phyloP scores from a whole-genome alignment of 2,329 filamentous ascomycete genomes.

The Alternaria atra region DNA sequence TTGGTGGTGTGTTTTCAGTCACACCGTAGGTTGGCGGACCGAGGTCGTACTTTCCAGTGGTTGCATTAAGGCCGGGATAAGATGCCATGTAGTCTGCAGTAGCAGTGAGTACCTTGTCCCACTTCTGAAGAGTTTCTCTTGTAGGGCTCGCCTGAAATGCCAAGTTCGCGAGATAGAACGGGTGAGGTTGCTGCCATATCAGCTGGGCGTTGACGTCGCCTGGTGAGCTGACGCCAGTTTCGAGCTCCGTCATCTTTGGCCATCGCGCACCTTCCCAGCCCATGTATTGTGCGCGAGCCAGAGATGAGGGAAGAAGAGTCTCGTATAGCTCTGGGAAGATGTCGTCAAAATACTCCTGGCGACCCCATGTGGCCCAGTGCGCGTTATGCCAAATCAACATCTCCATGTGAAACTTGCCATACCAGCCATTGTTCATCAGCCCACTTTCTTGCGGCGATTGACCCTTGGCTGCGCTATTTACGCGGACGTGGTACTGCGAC shows the following conservation, averaged over 20 bases:
- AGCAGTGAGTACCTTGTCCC: slow-evolving; percentile 62
- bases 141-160: slow-evolving; percentile 59
- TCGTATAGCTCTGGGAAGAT: slow-evolving; percentile 57
- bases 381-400: slow-evolving; percentile 58
- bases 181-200: slow-evolving; percentile 68
- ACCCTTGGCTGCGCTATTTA: slow-evolving; percentile 60
- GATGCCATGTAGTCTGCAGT: slow-evolving; percentile 68
- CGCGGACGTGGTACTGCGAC: slow-evolving; percentile 62
- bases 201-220: slow-evolving; percentile 68
- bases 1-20: slow-evolving; percentile 66
- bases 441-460: slow-evolving; percentile 59
- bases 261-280: slow-evolving; percentile 55
- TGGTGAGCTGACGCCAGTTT: slow-evolving; percentile 61
- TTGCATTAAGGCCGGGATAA: slow-evolving; percentile 62
- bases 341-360: slow-evolving; percentile 55
- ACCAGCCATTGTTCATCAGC: slow-evolving; percentile 63
- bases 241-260: slow-evolving; percentile 65
- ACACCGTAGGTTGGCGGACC: slow-evolving; percentile 60
- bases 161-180: slow-evolving; percentile 66
- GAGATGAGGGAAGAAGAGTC: slow-evolving; percentile 52
- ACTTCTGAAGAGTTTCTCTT: slow-evolving; percentile 56
- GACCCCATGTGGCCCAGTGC: slow-evolving; percentile 61
- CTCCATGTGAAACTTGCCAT: slow-evolving; percentile 52
- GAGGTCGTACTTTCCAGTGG: slow-evolving; percentile 62
- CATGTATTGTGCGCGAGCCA: slow-evolving; percentile 46